phyloP scores from a whole-genome alignment of 208 protist genomes.

The Acanthamoeba polyphaga region DNA sequence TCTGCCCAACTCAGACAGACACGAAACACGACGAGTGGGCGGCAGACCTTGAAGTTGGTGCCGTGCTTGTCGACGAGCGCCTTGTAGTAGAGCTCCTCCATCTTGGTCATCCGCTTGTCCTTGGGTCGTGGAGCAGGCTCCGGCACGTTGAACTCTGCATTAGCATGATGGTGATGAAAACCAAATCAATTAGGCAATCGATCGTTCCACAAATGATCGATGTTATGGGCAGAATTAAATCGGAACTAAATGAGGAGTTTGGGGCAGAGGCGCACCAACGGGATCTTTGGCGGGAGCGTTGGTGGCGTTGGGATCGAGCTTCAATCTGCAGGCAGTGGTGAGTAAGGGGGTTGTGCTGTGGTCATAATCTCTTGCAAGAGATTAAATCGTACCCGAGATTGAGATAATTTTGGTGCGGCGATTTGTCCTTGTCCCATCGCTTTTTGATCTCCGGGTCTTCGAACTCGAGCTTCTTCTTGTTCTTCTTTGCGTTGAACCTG shows the following conservation, averaged over 20 bases:
- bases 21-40: background rate
- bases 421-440: conserved; percentile 33
- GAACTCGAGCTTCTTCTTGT: conserved; percentile 16
- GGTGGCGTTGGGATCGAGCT: conserved; percentile 1
- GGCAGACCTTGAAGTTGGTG: conserved; percentile 10
- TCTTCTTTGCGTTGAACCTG: conserved; percentile 10
- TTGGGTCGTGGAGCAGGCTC: background rate
- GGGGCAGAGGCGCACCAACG: background rate
- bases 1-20: background rate
- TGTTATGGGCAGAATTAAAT: background rate
- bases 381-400: background rate
- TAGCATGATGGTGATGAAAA: too few relatives aligned
- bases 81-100: conserved; percentile 34
- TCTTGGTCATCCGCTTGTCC: conserved; percentile 34
- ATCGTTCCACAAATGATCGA: background rate
- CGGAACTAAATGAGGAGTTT: background rate
- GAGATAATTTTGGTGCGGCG: conserved; percentile 31
- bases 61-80: conserved; percentile 29
- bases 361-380: background rate
- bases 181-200: background rate
- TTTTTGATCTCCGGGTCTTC: conserved; percentile 14
- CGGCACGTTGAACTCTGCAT: background rate
- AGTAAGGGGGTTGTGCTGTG: background rate
- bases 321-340: background rate
- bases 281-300: background rate